These are phyloP conservation scores for Cyberlindnera japonica DNA, from an alignment of 805 yeast genomes.

Conservation along the genomic window DNA sequence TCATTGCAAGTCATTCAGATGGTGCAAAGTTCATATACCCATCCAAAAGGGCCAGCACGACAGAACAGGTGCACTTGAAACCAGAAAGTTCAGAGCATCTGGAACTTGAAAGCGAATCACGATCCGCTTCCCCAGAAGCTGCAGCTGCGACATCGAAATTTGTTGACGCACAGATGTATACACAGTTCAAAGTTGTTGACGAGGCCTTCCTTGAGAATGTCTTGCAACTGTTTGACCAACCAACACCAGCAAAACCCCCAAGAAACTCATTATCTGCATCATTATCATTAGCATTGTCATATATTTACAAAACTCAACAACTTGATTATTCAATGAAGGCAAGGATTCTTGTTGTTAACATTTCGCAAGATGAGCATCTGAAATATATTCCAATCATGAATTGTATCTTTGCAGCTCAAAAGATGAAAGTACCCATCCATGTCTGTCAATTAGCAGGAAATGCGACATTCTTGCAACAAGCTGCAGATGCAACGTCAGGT, in stretches of 20 bases:
- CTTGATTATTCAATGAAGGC: slow-evolving; percentile 52
- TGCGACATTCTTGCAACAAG: slow-evolving; percentile 89
- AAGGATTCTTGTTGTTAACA: slow-evolving; percentile 56
- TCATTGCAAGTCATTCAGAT: slow-evolving; percentile 68
- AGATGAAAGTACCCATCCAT: slow-evolving; percentile 84
- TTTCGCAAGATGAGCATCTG: slow-evolving; percentile 70
- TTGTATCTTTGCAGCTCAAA: slow-evolving; percentile 92
- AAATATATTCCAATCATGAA: slow-evolving; percentile 94
- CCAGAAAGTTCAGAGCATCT: neutral
- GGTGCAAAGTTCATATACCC: slow-evolving; percentile 78
- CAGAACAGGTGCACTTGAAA: neutral
- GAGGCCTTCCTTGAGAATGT: slow-evolving; percentile 64
- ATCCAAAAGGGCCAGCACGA: slow-evolving; percentile 1
- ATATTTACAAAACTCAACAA: slow-evolving; percentile 57
- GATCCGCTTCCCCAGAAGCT: slow-evolving; percentile 18
- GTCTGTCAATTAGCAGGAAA: slow-evolving; percentile 74
- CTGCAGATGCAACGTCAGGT: slow-evolving; percentile 92
- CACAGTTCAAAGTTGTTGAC: slow-evolving; percentile 79
- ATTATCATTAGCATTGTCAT: slow-evolving; percentile 74
- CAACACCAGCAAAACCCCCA: slow-evolving; percentile 30
- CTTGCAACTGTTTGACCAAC: slow-evolving; percentile 34
- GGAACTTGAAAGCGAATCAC: slow-evolving; percentile 5
- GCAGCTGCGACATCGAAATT: slow-evolving; percentile 23
- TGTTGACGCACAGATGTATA: slow-evolving; percentile 65
- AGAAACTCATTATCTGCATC: slow-evolving; percentile 69